Evolutionary conservation across 2,329 filamentous ascomycete genomes (phyloP).

Genomic region (Xenoacremonium recifei): DNA sequence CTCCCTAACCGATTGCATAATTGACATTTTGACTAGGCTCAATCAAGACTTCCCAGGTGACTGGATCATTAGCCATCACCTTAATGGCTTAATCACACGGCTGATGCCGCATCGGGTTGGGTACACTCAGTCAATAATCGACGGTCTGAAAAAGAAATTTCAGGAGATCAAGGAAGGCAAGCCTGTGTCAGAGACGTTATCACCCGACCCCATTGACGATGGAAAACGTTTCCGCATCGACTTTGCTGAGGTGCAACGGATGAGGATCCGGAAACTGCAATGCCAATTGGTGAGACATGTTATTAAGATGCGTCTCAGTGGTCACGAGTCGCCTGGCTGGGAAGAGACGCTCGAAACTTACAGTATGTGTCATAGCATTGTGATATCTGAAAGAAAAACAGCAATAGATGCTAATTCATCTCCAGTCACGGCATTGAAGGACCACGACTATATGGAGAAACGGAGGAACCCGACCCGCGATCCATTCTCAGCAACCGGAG

Average conservation of each 20-base stretch:
- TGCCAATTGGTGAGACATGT: conserved; percentile 1
- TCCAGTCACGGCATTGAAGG: not conserved
- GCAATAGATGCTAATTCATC: not conserved
- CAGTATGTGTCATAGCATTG: not conserved
- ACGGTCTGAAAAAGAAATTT: too few species aligned
- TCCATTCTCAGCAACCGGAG: not conserved
- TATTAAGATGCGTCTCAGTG: not conserved
- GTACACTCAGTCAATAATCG: too few species aligned
- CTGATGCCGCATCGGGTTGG: too few species aligned
- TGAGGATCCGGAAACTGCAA: conserved; percentile 1
- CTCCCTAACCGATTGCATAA: too few species aligned
- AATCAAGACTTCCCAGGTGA: too few species aligned
- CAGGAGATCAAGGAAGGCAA: too few species aligned
- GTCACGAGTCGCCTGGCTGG: not conserved
- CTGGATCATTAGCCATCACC: too few species aligned
- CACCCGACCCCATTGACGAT: too few species aligned
- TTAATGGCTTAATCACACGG: too few species aligned
- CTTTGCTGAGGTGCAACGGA: conserved; percentile 1
- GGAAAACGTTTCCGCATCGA: conserved; percentile 2
- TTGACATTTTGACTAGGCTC: too few species aligned
- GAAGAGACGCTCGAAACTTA: not conserved
- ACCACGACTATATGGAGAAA: conserved; percentile 3
- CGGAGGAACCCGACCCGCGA: not conserved
- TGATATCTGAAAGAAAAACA: not conserved
- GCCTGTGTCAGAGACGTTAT: too few species aligned